Percentiles rank a stretch among this genome's conserved stretches.
Evolutionary conservation across 1,139 yeast species (phyloP).

Genomic region (Diutina mesorugosa): DNA sequence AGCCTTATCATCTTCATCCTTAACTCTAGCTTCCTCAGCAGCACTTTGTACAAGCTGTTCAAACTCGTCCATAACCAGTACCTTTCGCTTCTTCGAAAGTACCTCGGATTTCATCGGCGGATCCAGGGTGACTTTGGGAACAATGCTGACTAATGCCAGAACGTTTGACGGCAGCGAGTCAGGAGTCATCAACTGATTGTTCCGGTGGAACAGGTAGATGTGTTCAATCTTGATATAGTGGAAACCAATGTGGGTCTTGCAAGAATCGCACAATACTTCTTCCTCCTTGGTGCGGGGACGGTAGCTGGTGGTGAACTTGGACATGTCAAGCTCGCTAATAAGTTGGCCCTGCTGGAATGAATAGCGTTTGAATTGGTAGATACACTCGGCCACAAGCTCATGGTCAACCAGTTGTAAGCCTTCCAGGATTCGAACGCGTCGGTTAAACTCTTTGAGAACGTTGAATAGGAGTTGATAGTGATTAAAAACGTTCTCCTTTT

Average conservation of each 20-base stretch:
- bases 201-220: not conserved
- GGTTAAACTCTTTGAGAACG: slow-evolving; percentile 14
- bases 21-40: not conserved
- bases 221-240: not conserved
- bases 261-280: not conserved
- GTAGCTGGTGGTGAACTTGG: not conserved
- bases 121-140: not conserved
- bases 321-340: not conserved
- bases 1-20: not conserved
- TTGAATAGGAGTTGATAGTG: slow-evolving; percentile 28
- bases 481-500: slow-evolving; percentile 47
- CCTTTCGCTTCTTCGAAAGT: not conserved
- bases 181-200: not conserved
- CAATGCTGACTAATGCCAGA: not conserved
- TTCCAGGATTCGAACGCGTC: not conserved
- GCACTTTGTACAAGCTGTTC: not conserved
- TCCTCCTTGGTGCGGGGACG: not conserved
- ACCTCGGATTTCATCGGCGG: not conserved
- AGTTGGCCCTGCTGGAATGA: not conserved
- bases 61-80: not conserved
- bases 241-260: not conserved
- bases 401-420: not conserved
- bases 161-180: not conserved
- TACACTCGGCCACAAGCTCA: not conserved
- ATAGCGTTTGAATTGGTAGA: not conserved